Conservation (phyloP, 768 basidiomycete genomes). For the Sutorius australiensis region DNA sequence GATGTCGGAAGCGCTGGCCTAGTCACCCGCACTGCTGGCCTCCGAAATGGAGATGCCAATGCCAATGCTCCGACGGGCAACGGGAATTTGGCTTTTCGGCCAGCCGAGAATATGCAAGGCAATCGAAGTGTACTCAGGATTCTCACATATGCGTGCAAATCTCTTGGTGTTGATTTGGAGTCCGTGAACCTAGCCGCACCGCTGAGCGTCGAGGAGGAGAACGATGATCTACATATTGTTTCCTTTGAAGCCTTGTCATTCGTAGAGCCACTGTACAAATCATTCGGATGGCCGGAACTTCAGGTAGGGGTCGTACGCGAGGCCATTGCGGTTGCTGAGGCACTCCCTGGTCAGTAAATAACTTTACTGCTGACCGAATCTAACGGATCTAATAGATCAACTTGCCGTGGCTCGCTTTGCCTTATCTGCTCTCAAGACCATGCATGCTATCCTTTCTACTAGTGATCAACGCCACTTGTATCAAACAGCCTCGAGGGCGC, state of each 20-base stretch:
- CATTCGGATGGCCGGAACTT: constrained; percentile 91
- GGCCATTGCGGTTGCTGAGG: constrained; percentile 86
- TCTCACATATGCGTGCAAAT: constrained; percentile 68
- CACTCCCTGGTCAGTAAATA: constrained; percentile 69
- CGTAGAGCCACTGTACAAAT: constrained; percentile 38
- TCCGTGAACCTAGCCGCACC: constrained; percentile 52
- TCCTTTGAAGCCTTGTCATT: constrained; percentile 39
- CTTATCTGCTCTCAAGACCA: constrained; percentile 76
- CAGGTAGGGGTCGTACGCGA: constrained; percentile 93
- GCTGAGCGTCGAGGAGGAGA: constrained; percentile 22
- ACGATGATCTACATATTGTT: constrained; percentile 4
- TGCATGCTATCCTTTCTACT: constrained; percentile 64
- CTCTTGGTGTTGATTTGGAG: constrained; percentile 80
- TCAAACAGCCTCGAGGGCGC: constrained; percentile 64
- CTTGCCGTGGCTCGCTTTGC: constrained; percentile 82
- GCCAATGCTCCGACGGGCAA: constrained; percentile 18
- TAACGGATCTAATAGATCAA: constrained; percentile 54
- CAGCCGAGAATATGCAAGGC: constrained; percentile 71
- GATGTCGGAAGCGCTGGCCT: constrained; percentile 38
- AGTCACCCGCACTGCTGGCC: constrained; percentile 45
- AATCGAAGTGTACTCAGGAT: constrained; percentile 78
- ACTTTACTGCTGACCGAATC: background rate
- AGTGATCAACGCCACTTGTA: constrained; percentile 81
- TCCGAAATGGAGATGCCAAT: constrained; percentile 28
- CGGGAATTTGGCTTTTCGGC: constrained; percentile 64